Evolutionary conservation across 129 eudicot species (phyloP).

Genomic region (Cynara cardunculus): DNA sequence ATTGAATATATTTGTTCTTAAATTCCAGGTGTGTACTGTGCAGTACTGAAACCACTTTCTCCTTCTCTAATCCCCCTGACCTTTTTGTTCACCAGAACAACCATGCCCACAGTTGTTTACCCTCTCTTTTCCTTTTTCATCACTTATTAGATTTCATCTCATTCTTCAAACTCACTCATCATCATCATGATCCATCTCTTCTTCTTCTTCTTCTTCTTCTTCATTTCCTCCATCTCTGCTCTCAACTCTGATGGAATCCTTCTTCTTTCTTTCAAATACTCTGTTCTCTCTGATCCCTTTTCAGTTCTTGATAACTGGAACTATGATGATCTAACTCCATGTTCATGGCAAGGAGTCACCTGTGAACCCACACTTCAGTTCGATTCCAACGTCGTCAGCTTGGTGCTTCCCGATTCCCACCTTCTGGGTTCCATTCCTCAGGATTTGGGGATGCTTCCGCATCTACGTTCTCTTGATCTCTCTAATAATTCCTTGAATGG

Average conservation of each 20-base stretch:
- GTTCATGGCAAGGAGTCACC: conserved; percentile 79
- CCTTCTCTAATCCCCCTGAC: conserved; percentile 15
- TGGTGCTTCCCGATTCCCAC: conserved; percentile 52
- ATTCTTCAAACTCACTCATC: background rate
- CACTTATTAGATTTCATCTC: background rate
- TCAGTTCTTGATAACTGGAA: conserved; percentile 86
- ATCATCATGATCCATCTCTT: conserved; percentile 10
- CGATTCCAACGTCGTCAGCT: conserved; percentile 32
- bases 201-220: conserved; percentile 10
- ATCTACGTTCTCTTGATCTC: conserved; percentile 64
- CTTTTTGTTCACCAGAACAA: conserved; percentile 63
- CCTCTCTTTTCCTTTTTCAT: conserved; percentile 29
- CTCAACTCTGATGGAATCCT: conserved; percentile 75
- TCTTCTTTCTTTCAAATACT: conserved; percentile 75
- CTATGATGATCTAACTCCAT: conserved; percentile 66
- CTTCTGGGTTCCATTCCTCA: conserved; percentile 76
- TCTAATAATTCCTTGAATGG: conserved; percentile 78
- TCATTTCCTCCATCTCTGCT: conserved; percentile 34
- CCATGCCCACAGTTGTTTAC: conserved; percentile 52
- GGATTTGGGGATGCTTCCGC: conserved; percentile 62
- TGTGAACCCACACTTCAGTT: conserved; percentile 25
- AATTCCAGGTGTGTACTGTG: conserved; percentile 23
- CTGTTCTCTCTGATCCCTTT: conserved; percentile 73
- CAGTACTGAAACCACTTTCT: conserved; percentile 26
- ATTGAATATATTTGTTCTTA: conserved; percentile 22